Evolutionary conservation across 495 filamentous ascomycete genomes (phyloP), one percentile per base, ranked within the genome.

Genomic region (Penicillium waksmanii): DNA sequence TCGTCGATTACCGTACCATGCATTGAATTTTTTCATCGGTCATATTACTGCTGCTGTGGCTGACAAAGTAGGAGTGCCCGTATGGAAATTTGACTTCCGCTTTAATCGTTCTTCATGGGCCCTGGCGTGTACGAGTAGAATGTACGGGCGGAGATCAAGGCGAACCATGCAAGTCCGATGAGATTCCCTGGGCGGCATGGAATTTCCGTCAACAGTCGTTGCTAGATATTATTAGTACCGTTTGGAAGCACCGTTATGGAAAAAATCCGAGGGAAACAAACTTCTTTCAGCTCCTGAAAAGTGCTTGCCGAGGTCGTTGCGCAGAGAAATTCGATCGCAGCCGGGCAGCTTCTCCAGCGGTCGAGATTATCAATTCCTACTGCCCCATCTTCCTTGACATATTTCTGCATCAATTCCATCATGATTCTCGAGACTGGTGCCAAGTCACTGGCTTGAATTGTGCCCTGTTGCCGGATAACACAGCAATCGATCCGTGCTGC

Each of bases 331-430:
- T 56, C 59, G 25, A 71, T 51, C 9, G 61, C 58, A 46, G 56
- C 53, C 23, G 42, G 56, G 49, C 38, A 47, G 54, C 61, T 12
- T 51, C 13, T 51, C 63, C 61, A 68, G 55, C 61, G 58, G 53
- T 74, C 44, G 21, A 69, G 53, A 66, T 74, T 62, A 13, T 75
- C 66, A 33, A 77, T 60, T 3, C 74, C 66, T 46, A 75, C 58
- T 12, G 61, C 65, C 19, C 69, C 64, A 42, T 73, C 73, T 5
- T 73, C 66, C 53, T 77, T 76, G 34, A 50, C 38, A 44, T 74
- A 75, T 60, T 74, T 75, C 56, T 77, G 66, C 67, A 78, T 77
- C 31, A 77, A 60, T 61, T 72, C 64, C 66, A 73, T 73, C 44
- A 61, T 66, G 3, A 68, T 43, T 12, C 13, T 40, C 15, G 53